Conservation (phyloP, 148 eudicot species). For the Vaccinium macrocarpon region DNA sequence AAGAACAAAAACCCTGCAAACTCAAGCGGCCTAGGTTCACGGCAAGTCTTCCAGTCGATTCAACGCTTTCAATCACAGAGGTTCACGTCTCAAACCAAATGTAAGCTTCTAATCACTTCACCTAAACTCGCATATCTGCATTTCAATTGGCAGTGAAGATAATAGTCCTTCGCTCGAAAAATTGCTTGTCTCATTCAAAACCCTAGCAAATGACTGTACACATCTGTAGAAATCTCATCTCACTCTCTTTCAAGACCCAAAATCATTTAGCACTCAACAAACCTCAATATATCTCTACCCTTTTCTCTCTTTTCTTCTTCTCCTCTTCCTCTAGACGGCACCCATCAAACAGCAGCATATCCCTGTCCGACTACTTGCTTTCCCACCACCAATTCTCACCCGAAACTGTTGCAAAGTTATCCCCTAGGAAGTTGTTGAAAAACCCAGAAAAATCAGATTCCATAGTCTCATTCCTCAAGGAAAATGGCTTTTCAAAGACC, state of each 20-base stretch:
- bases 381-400: slow-evolving; percentile 19
- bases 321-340: background rate
- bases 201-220: background rate
- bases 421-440: background rate
- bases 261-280: background rate
- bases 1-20: no score
- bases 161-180: no score
- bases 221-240: slow-evolving; percentile 8
- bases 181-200: background rate
- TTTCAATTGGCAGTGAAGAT: no score
- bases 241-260: background rate
- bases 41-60: no score
- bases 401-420: slow-evolving; percentile 18
- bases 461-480: slow-evolving; percentile 18
- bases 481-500: slow-evolving; percentile 19
- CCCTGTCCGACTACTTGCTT: slow-evolving; percentile 26
- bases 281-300: no score
- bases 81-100: no score
- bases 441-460: slow-evolving; percentile 8
- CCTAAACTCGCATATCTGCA: no score
- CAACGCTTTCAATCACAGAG: no score
- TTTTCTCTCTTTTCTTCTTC: background rate
- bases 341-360: background rate
- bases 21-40: no score
- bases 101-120: no score